phyloP scores from a whole-genome alignment of 2,329 filamentous ascomycete genomes.

The Penicillium sp. region DNA sequence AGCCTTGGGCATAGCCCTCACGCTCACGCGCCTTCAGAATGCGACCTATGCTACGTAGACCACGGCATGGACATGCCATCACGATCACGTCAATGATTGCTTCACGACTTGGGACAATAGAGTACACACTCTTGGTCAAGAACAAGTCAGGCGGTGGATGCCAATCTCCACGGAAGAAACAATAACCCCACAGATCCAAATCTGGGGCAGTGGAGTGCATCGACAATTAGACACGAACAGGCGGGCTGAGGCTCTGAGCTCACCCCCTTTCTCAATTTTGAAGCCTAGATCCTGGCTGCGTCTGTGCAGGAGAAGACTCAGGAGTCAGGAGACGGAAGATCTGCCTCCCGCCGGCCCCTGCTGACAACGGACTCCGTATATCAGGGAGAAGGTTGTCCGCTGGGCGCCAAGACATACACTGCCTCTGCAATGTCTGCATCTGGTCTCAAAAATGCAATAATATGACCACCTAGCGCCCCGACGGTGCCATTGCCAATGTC shows the following conservation, averaged over 20 bases:
- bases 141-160: background rate
- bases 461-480: background rate
- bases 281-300: background rate
- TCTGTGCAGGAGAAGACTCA: slow-evolving; percentile 5
- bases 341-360: background rate
- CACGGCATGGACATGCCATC: background rate
- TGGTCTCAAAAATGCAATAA: background rate
- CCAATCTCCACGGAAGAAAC: background rate
- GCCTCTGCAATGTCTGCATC: background rate
- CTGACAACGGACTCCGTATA: background rate
- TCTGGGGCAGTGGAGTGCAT: background rate
- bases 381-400: background rate
- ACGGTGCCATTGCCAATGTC: slow-evolving; percentile 15
- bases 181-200: slow-evolving; percentile 1
- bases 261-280: background rate
- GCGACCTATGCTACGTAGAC: slow-evolving; percentile 11
- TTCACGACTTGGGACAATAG: background rate
- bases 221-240: background rate
- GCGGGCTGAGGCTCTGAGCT: background rate
- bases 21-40: slow-evolving; percentile 15
- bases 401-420: slow-evolving; percentile 15
- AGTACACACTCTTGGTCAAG: background rate
- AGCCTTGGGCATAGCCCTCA: slow-evolving; percentile 4
- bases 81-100: background rate
- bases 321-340: background rate